Percentiles rank a stretch among this genome's conserved stretches.
Conservation (phyloP, 306 rosid genomes). For the Prunus mongolica region DNA sequence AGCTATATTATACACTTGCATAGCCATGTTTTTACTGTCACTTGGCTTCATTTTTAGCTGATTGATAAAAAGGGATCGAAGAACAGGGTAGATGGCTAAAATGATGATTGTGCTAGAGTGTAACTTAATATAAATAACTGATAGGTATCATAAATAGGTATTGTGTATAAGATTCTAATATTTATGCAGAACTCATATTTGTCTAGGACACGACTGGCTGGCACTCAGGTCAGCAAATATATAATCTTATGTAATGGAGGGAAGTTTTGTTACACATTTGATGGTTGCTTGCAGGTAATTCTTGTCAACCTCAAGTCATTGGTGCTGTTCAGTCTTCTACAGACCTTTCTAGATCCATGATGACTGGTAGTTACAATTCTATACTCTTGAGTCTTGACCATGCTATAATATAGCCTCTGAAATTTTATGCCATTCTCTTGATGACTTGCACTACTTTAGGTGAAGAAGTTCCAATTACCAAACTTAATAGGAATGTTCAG, state of each 20-base stretch:
- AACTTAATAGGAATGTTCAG: constrained; percentile 6
- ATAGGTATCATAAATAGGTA: background rate
- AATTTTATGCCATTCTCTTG: background rate
- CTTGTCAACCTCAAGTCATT: background rate
- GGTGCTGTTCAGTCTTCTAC: background rate
- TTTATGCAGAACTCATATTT: background rate
- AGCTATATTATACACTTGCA: background rate
- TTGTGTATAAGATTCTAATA: background rate
- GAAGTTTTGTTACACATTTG: constrained; percentile 1
- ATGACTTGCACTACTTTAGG: constrained; percentile 18
- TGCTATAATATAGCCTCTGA: background rate
- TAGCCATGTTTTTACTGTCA: background rate
- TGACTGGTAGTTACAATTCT: background rate
- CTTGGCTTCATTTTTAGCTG: background rate
- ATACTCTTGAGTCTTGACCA: background rate
- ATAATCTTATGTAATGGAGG: constrained; percentile 3
- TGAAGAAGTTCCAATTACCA: background rate
- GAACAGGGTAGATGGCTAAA: background rate
- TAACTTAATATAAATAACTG: background rate
- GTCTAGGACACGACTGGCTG: background rate
- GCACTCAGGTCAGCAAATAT: background rate
- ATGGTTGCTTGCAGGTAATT: constrained; percentile 17
- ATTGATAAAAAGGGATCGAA: background rate
- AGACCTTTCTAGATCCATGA: background rate
- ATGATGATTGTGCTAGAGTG: background rate